Base-by-base conservation (phyloP, 1,284 basidiomycete genomes). In the Vanrija humicola region DNA sequence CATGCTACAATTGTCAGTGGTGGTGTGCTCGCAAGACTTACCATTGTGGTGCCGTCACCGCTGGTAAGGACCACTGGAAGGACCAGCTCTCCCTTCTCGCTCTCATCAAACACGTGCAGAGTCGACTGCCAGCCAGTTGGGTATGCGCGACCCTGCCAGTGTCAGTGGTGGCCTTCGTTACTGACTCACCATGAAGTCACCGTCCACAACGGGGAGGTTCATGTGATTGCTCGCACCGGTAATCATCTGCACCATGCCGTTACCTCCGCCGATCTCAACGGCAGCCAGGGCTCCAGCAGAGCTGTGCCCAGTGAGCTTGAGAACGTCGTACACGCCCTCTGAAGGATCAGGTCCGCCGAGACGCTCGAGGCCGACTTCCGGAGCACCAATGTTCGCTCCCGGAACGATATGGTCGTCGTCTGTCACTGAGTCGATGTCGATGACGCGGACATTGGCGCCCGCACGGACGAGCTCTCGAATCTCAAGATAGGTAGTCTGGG, bases 161-260 rank as follows among this genome's bases (percentile, higher is more conserved):
- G 46, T 47, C n/a, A 47, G 46, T 8, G 23, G 19, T 12, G 2
- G n/a, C 7, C 19, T 4, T 6, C 2, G 26, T 55, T 12, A 43
- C 52, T 21, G 54, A 56, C 14, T 48, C 52, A 60, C 64, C 64
- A 66, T 70, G 45, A 71, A 69, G 52, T 84, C 83, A 38, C 75
- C 79, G 56, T 81, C 80, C 29, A 81, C 58, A 6, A 78, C 70
- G n/a, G 79, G 79, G 26, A 78, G 56, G 49, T 73, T 65, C 18
- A 74, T 55, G 40, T 62, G 42, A 6, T 28, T 29, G 29, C 48
- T 57, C 6, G 76, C 72, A 3, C 80, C 79, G 44, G 79, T 74
- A 19, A 81, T 72, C 67, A 82, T 77, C 21, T 80, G 78, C 69
- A 83, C 77, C 61, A 84, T 78, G 34, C 83, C 83, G 62, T 84